Evolutionary conservation across 345 rosid species (phyloP).

Genomic region (Eucalyptus regnans): DNA sequence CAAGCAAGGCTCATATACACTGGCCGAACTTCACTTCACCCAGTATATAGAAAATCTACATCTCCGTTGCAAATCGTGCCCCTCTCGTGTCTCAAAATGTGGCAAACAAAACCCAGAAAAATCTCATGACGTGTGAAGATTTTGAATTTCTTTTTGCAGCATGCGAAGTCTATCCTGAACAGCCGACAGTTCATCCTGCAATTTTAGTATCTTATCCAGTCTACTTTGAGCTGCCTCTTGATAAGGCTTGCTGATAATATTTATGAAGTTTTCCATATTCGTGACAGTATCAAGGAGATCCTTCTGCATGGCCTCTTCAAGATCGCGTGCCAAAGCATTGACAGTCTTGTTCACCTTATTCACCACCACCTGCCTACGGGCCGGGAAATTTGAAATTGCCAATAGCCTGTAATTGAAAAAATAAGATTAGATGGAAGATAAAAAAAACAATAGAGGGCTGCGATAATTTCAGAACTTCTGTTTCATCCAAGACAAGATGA

Average conservation of each 20-base stretch:
- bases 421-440: background rate
- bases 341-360: conserved; percentile 59
- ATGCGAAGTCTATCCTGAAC: conserved; percentile 27
- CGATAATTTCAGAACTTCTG: background rate
- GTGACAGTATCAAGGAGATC: conserved; percentile 46
- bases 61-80: background rate
- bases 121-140: conserved; percentile 41
- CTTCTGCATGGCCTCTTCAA: conserved; percentile 85
- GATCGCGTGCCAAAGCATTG: conserved; percentile 50
- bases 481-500: background rate
- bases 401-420: conserved; percentile 34
- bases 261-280: conserved; percentile 46
- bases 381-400: conserved; percentile 70
- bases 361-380: conserved; percentile 45
- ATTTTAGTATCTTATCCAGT: conserved; percentile 35
- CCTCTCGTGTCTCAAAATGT: background rate
- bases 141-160: conserved; percentile 67
- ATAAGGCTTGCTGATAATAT: conserved; percentile 54
- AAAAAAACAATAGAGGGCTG: background rate
- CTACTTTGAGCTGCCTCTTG: conserved; percentile 63
- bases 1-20: background rate
- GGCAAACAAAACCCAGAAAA: background rate
- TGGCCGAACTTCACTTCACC: background rate
- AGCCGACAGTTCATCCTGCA: conserved; percentile 42
- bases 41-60: background rate